Conservation (phyloP, 23 red algal genomes). For the Pyropia yezoensis region DNA sequence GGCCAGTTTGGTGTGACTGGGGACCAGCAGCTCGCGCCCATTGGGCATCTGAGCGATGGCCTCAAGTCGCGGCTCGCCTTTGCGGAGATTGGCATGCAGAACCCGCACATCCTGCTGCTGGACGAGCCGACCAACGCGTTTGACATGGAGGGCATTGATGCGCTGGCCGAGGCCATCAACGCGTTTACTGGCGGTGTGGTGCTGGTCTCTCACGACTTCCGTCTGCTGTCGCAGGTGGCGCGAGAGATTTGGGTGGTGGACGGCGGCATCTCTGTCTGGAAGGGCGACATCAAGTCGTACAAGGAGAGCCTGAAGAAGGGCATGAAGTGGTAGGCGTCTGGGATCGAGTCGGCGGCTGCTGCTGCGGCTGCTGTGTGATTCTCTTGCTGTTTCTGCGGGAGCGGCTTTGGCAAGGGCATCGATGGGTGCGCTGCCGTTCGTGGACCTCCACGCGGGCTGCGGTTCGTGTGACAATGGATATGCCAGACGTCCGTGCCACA, state of each 20-base stretch:
- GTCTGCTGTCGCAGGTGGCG: slow-evolving; percentile 71
- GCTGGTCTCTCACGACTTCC: slow-evolving; percentile 91
- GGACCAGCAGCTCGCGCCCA: slow-evolving; percentile 54
- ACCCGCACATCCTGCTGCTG: slow-evolving; percentile 86
- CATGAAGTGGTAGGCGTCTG: slow-evolving; percentile 41
- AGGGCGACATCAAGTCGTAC: slow-evolving; percentile 67
- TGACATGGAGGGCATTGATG: slow-evolving; percentile 91
- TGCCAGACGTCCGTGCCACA: too few species aligned
- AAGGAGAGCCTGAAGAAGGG: slow-evolving; percentile 68
- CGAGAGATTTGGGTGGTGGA: slow-evolving; percentile 90
- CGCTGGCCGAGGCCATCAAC: slow-evolving; percentile 82
- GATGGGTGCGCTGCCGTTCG: too few species aligned
- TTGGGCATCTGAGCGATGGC: slow-evolving; percentile 75
- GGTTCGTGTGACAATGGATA: too few species aligned
- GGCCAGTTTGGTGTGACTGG: slow-evolving; percentile 75
- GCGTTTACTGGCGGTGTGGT: slow-evolving; percentile 89
- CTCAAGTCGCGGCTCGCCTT: slow-evolving; percentile 92
- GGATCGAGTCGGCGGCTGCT: background rate
- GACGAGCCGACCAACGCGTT: slow-evolving; percentile 95
- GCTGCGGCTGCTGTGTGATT: too few species aligned
- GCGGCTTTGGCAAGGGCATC: too few species aligned
- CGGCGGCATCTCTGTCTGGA: slow-evolving; percentile 51
- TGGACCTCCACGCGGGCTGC: too few species aligned
- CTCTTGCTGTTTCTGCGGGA: too few species aligned
- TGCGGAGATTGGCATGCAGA: slow-evolving; percentile 84